These are phyloP conservation scores for Lasiosphaeris hirsuta DNA, from an alignment of 495 filamentous ascomycete genomes.

Conservation along the genomic window DNA sequence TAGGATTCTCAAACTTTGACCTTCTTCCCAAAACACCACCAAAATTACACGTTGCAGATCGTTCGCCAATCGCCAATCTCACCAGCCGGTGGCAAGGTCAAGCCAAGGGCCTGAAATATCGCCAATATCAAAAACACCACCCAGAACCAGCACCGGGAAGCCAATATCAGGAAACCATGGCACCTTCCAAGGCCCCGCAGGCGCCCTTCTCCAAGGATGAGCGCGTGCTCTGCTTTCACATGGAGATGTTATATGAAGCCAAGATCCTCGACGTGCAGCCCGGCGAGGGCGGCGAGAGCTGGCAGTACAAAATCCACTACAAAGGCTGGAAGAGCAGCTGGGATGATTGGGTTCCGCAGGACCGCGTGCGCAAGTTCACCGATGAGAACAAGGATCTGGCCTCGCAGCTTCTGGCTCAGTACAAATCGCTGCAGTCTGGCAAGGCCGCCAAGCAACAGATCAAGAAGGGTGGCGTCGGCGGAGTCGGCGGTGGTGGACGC, in stretches of 20 bases:
- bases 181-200: constrained; percentile 10
- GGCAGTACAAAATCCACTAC: constrained; percentile 91
- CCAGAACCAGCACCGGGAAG: background rate
- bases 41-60: too few species aligned
- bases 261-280: constrained; percentile 81
- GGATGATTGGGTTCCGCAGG: constrained; percentile 98
- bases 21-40: background rate
- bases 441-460: constrained; percentile 44
- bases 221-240: constrained; percentile 93
- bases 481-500: constrained; percentile 29
- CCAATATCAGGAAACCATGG: background rate
- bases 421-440: constrained; percentile 42
- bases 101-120: background rate
- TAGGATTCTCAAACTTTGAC: background rate
- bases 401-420: constrained; percentile 58
- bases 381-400: constrained; percentile 91
- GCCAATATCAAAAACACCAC: background rate
- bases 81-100: too few species aligned
- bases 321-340: constrained; percentile 99
- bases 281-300: constrained; percentile 65
- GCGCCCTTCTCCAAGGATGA: constrained; percentile 82
- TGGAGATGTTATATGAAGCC: constrained; percentile 93
- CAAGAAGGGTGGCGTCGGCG: constrained; percentile 47
- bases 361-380: constrained; percentile 89
- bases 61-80: too few species aligned